Evolutionary conservation across 2,329 filamentous ascomycete species (phyloP).

Genomic region (Colletotrichum euphorbiae): DNA sequence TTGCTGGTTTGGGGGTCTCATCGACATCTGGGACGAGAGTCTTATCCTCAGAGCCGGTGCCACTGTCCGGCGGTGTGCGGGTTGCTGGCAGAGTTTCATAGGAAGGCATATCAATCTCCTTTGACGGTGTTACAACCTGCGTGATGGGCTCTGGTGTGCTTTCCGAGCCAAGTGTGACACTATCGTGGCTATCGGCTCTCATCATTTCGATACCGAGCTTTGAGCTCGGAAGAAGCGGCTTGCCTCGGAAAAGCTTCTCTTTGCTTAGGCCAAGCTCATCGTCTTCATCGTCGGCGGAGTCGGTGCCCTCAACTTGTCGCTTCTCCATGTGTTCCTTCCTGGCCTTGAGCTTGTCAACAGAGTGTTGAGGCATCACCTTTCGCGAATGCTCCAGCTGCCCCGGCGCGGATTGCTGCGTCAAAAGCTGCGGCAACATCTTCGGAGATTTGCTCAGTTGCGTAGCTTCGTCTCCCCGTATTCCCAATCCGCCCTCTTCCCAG

Average conservation of each 20-base stretch:
- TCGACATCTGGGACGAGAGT: constrained; percentile 47
- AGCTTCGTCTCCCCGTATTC: constrained; percentile 76
- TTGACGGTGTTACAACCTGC: constrained; percentile 63
- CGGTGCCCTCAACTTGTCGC: constrained; percentile 76
- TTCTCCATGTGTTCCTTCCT: constrained; percentile 83
- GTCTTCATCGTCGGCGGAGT: constrained; percentile 95
- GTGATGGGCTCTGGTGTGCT: constrained; percentile 64
- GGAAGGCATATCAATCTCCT: constrained; percentile 51
- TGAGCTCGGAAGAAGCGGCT: constrained; percentile 76
- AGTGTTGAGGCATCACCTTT: constrained; percentile 67
- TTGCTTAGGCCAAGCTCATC: constrained; percentile 78
- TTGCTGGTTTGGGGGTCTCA: constrained; percentile 56
- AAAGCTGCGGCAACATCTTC: constrained; percentile 63
- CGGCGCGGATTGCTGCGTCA: constrained; percentile 74
- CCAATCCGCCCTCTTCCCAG: constrained; percentile 82
- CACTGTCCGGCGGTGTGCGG: constrained; percentile 48
- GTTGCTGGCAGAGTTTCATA: constrained; percentile 44
- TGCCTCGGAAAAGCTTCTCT: constrained; percentile 63
- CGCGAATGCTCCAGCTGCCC: constrained; percentile 66
- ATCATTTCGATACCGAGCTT: constrained; percentile 98
- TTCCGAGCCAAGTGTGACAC: constrained; percentile 68
- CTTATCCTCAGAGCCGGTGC: constrained; percentile 40
- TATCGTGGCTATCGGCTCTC: constrained; percentile 94
- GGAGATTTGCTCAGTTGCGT: constrained; percentile 49
- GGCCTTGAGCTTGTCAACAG: constrained; percentile 77